These are phyloP conservation scores for Melampsora americana DNA, from an alignment of 1,284 basidiomycete genomes.

Conservation along the genomic window DNA sequence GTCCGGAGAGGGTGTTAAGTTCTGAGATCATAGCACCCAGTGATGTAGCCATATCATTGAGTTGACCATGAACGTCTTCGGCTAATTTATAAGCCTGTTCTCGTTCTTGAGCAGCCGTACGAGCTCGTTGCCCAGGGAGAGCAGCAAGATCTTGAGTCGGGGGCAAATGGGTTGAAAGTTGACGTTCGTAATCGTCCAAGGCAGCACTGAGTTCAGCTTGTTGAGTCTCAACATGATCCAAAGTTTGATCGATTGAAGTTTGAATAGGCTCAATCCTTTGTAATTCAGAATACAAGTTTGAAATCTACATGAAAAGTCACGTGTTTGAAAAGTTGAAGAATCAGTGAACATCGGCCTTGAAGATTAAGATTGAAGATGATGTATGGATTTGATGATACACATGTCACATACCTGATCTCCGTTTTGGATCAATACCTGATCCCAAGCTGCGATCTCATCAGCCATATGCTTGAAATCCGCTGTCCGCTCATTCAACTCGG, in stretches of 20 bases:
- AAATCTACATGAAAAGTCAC: slow-evolving; percentile 61
- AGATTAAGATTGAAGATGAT: too few species aligned
- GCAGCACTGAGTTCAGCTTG: slow-evolving; percentile 78
- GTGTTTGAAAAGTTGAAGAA: too few species aligned
- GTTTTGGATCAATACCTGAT: slow-evolving; percentile 85
- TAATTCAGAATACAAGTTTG: slow-evolving; percentile 69
- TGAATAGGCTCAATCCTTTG: slow-evolving; percentile 62
- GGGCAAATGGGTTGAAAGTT: slow-evolving; percentile 62
- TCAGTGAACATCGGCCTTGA: neutral
- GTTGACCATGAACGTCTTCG: slow-evolving; percentile 82
- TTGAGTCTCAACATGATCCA: slow-evolving; percentile 87
- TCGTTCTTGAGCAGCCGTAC: slow-evolving; percentile 56
- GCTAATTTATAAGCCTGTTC: slow-evolving; percentile 85
- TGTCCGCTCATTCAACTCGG: slow-evolving; percentile 78
- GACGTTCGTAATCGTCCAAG: slow-evolving; percentile 81
- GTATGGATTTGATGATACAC: too few species aligned
- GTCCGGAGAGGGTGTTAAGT: slow-evolving; percentile 65
- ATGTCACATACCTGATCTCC: slow-evolving; percentile 72
- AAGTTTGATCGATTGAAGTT: slow-evolving; percentile 63
- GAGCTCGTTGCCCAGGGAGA: slow-evolving; percentile 35
- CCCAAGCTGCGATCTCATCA: slow-evolving; percentile 90
- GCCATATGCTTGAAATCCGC: slow-evolving; percentile 85
- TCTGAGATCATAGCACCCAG: slow-evolving; percentile 91
- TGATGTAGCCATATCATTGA: slow-evolving; percentile 86
- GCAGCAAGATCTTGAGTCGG: slow-evolving; percentile 57